Evolutionary conservation across 2,329 filamentous ascomycete species (phyloP).

Genomic region (Colletotrichum sp.): DNA sequence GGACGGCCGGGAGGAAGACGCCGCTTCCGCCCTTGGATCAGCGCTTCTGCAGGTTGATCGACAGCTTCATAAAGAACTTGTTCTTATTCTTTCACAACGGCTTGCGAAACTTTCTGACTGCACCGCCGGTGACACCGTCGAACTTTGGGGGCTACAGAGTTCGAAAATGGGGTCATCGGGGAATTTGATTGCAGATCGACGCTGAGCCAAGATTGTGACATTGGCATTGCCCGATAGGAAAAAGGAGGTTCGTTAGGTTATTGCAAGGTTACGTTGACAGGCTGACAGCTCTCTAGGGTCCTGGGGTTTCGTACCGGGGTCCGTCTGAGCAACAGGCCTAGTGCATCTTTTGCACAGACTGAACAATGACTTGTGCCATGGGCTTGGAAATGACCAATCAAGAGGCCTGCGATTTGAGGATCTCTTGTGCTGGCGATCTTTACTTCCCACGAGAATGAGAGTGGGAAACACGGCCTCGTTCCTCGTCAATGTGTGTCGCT

Average conservation of each 20-base stretch:
- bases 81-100: not conserved
- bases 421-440: not conserved
- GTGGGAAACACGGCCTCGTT: not conserved
- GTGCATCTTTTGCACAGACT: not conserved
- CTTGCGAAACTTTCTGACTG: not conserved
- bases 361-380: not conserved
- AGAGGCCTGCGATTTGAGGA: not conserved
- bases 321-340: not conserved
- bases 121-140: not conserved
- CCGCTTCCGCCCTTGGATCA: not conserved
- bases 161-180: not conserved
- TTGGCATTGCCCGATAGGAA: not conserved
- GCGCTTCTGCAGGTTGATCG: not conserved
- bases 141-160: not conserved
- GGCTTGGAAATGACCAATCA: not conserved
- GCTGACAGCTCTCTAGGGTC: not conserved
- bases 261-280: not conserved
- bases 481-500: not conserved
- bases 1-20: not conserved
- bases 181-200: slow-evolving; percentile 10
- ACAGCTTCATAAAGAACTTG: not conserved
- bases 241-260: not conserved
- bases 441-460: not conserved
- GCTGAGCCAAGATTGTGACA: not conserved
- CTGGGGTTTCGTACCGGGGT: not conserved